phyloP scores from a whole-genome alignment of 1,284 basidiomycete species.

The Ustilago esculenta region DNA sequence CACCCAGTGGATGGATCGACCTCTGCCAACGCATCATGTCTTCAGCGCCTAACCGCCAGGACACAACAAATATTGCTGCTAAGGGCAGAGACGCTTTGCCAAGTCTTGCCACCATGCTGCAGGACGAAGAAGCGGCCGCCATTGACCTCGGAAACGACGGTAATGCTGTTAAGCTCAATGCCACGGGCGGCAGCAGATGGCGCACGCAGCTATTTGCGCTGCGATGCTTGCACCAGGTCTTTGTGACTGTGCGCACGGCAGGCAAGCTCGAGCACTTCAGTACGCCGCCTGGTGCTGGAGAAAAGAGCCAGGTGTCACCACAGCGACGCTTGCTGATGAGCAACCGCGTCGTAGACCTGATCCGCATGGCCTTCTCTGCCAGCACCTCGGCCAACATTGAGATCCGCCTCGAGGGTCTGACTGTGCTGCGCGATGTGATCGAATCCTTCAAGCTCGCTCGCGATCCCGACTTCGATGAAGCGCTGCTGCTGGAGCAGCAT shows the following conservation, averaged over 20 bases:
- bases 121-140: slow-evolving; percentile 91
- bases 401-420: slow-evolving; percentile 89
- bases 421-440: slow-evolving; percentile 90
- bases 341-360: slow-evolving; percentile 86
- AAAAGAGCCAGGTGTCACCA: slow-evolving; percentile 71
- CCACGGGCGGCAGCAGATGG: slow-evolving; percentile 74
- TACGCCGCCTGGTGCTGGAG: slow-evolving; percentile 72
- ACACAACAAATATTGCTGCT: slow-evolving; percentile 6
- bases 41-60: slow-evolving; percentile 10
- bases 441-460: slow-evolving; percentile 86
- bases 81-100: slow-evolving; percentile 33
- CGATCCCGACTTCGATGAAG: slow-evolving; percentile 91
- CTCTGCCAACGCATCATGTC: slow-evolving; percentile 94
- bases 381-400: slow-evolving; percentile 94
- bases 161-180: slow-evolving; percentile 32
- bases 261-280: slow-evolving; percentile 69
- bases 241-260: slow-evolving; percentile 77
- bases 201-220: slow-evolving; percentile 95
- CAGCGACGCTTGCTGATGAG: slow-evolving; percentile 73
- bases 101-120: slow-evolving; percentile 54
- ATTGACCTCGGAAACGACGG: slow-evolving; percentile 68
- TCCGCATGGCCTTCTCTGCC: slow-evolving; percentile 97
- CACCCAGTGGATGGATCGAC: slow-evolving; percentile 97
- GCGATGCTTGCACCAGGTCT: slow-evolving; percentile 89
- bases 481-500: slow-evolving; percentile 93